Base-by-base conservation (phyloP, 2,329 filamentous ascomycete species). In the Podosphaera xanthii region DNA sequence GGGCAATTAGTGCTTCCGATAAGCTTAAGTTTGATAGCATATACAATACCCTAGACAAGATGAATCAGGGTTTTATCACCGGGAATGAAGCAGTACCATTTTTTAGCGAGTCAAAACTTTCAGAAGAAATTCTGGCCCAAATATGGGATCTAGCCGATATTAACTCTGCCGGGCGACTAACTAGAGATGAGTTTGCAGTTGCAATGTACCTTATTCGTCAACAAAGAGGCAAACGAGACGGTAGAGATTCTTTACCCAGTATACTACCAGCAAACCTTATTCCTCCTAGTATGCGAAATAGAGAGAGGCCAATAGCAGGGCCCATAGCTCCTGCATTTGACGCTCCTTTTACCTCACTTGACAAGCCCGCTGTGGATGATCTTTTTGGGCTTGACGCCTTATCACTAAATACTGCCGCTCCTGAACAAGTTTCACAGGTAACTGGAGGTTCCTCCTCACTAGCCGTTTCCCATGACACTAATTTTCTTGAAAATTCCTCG, bases 91-190 rank as follows among this genome's bases (percentile, higher is more conserved):
- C 91, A 2, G 92, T 97, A 7, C 79, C 82, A 7, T 98, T 97
- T 72, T 87, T 98, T 70, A 91, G 86, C 69, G 89, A 95, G 70
- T 95, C 91, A 0, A 85, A 87, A 60, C 77, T 98, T 12, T 81
- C 87, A 0, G 91, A 97, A 69, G 91, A 96, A 66, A 81, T 81
- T 8, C 75, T 98, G 58, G 92, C 92, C 36, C 87, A 94, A 66
- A 94, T 98, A 63, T 98, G 92, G 92, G 92, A 98, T 70, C 79
- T 98, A 36, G 85, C 92, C 12, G 92, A 98, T 71, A 88, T 96
- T 71, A 88, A 87, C 67, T 92, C 88, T 6, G 86, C 90, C 65
- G 92, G 92, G 9, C 83, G 85, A 60, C 75, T 98, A 60, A 89
- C 79, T 54, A 82, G 81, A 65, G 92, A 98, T 64, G 90, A 95